phyloP scores from a whole-genome alignment of 2,329 filamentous ascomycete species.

The Catunica adiposa region DNA sequence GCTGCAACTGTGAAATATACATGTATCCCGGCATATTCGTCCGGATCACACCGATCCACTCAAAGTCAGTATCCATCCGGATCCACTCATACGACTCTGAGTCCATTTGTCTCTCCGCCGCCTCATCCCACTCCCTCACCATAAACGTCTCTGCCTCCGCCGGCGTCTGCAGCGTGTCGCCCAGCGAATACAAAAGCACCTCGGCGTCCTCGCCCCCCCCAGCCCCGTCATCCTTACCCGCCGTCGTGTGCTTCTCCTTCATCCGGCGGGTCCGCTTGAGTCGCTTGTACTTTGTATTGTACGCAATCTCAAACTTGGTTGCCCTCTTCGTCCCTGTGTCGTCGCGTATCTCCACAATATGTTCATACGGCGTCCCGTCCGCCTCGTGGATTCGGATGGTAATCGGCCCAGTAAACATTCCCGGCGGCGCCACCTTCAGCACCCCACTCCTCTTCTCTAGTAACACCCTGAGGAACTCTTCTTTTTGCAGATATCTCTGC shows the following conservation, averaged over 20 bases:
- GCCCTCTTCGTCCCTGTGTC: conserved; percentile 47
- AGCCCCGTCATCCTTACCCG: conserved; percentile 21
- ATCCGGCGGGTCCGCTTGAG: conserved; percentile 74
- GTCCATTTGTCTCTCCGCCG: conserved; percentile 82
- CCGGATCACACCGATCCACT: conserved; percentile 83
- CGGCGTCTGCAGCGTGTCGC: conserved; percentile 70
- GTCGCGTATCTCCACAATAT: conserved; percentile 90
- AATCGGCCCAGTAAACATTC: conserved; percentile 89
- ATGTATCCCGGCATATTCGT: conserved; percentile 82
- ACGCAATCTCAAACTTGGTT: conserved; percentile 79
- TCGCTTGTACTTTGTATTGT: conserved; percentile 98
- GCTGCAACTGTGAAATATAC: conserved; percentile 93
- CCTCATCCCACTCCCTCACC: conserved; percentile 73
- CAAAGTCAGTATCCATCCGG: conserved; percentile 91
- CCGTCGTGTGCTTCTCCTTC: conserved; percentile 45
- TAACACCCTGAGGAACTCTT: conserved; percentile 68
- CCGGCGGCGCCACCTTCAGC: conserved; percentile 50
- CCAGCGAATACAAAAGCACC: conserved; percentile 69
- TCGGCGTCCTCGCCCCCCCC: conserved; percentile 24
- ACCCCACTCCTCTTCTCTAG: conserved; percentile 62
- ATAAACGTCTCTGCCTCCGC: conserved; percentile 75
- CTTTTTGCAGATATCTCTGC: conserved; percentile 37
- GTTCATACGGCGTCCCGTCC: conserved; percentile 93
- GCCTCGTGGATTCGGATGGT: conserved; percentile 96
- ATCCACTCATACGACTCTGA: conserved; percentile 98